Evolutionary conservation across 2,329 filamentous ascomycete genomes (phyloP), one percentile per base, ranked within the genome.

Genomic region (Xylogone sp.): DNA sequence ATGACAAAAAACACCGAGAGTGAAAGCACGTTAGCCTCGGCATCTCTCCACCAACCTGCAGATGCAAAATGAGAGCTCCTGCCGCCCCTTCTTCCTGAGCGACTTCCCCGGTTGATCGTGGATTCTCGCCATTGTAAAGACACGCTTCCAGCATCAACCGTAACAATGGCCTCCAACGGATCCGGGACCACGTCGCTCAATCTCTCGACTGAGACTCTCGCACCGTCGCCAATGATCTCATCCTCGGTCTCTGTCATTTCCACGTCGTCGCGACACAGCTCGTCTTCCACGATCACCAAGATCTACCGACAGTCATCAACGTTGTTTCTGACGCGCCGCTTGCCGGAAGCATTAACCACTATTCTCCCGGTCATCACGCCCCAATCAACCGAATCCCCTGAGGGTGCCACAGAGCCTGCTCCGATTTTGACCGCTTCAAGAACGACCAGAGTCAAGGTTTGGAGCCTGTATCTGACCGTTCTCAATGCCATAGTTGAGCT

Each of bases 391-490:
- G 65, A 72, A 42, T 60, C 62, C 42, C 54, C 59, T 29, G 60
- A 69, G 59, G 66, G 67, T 24, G 63, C 73, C 21, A 62, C 67
- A 49, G 73, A 74, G 56, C 71, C 73, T 24, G 73, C 77, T 46
- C 90, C 91, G 3, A 84, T 97, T 49, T 86, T 89, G 49, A 82
- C 79, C 56, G 90, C 90, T 49, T 92, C 88, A 42, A 83, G 87
- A 59, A 88, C 86, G 27, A 94, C 90, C 52, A 79, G 92, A 58
- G 87, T 96, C 69, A 99, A 97, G 71, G 87, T 97, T 57, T 99
- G 94, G 94, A 96, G 91, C 69, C 79, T 99, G 63, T 99, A 97
- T 68, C 80, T 97, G 58, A 96, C 92, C 18, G 87, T 97, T 47
- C 77, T 97, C 56, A 96, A 97, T 72, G 88, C 90, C 39, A 87